phyloP scores from a whole-genome alignment of 176 grass and related monocot genomes.

The Alopecurus myosuroides region DNA sequence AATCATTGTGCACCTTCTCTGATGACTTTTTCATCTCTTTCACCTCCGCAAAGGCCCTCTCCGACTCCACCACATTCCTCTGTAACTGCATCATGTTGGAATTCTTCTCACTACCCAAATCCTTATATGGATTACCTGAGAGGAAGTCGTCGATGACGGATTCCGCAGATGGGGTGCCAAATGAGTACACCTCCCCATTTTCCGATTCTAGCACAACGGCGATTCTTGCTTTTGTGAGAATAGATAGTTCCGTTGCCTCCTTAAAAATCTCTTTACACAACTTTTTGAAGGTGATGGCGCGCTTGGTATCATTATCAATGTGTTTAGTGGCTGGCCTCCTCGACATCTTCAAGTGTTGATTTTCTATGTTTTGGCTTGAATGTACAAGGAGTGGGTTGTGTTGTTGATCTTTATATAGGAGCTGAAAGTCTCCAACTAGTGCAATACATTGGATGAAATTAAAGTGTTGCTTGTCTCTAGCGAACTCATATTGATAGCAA shows the following conservation, averaged over 20 bases:
- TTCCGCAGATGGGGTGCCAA: constrained; percentile 44
- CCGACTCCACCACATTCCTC: neutral
- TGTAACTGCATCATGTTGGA: neutral
- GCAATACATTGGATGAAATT: neutral
- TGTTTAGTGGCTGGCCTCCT: neutral
- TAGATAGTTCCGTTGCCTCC: neutral
- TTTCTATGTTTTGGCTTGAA: neutral
- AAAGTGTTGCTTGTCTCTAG: neutral
- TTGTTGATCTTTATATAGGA: neutral
- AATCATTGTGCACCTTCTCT: neutral
- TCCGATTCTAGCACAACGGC: neutral
- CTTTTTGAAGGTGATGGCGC: neutral
- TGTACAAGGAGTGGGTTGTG: neutral
- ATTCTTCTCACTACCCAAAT: neutral
- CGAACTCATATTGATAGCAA: neutral
- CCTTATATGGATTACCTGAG: neutral
- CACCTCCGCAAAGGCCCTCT: neutral
- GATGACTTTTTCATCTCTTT: neutral
- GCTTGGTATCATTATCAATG: neutral
- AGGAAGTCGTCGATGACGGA: neutral
- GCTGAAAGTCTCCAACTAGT: neutral
- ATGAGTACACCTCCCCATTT: neutral
- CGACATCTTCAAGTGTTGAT: neutral
- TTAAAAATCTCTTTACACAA: neutral
- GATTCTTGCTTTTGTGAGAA: neutral